Evolutionary conservation across 1,284 basidiomycete species (phyloP).

Genomic region (Cryptococcus sp.): DNA sequence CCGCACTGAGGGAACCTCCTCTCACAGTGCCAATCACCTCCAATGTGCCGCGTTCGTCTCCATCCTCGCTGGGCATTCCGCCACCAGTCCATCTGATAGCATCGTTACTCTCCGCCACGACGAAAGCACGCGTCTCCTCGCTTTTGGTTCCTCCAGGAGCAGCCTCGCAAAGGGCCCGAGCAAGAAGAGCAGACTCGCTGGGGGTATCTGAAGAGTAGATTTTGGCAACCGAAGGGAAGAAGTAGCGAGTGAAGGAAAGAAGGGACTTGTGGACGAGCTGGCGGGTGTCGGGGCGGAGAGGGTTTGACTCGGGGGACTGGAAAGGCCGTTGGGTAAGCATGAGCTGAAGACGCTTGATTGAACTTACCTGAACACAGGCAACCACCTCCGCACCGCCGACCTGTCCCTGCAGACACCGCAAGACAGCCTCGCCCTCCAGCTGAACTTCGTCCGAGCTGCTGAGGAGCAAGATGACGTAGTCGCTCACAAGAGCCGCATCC

Average conservation of each 20-base stretch:
- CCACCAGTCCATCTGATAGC: constrained; percentile 58
- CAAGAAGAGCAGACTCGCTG: constrained; percentile 66
- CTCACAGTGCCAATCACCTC: constrained; percentile 80
- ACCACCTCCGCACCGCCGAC: constrained; percentile 58
- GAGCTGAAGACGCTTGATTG: background rate
- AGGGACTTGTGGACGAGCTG: constrained; percentile 73
- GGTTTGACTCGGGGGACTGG: constrained; percentile 40
- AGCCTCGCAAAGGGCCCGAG: constrained; percentile 74
- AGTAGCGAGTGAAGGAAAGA: constrained; percentile 90
- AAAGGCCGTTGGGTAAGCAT: background rate
- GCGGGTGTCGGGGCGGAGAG: constrained; percentile 58
- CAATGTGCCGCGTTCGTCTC: constrained; percentile 54
- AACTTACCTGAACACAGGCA: constrained; percentile 57
- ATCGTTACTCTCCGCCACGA: constrained; percentile 65
- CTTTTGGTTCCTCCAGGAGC: constrained; percentile 58
- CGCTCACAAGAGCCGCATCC: constrained; percentile 82
- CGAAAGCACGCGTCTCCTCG: constrained; percentile 74
- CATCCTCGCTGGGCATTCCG: constrained; percentile 20
- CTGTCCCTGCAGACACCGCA: constrained; percentile 81
- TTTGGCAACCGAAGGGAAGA: constrained; percentile 76
- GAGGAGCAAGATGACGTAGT: constrained; percentile 83
- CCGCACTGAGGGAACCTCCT: constrained; percentile 64
- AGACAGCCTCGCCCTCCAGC: constrained; percentile 79
- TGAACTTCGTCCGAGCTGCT: constrained; percentile 80
- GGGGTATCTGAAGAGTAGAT: constrained; percentile 52